Conservation (phyloP, 2,329 filamentous ascomycete species). For the Fusarium citri region DNA sequence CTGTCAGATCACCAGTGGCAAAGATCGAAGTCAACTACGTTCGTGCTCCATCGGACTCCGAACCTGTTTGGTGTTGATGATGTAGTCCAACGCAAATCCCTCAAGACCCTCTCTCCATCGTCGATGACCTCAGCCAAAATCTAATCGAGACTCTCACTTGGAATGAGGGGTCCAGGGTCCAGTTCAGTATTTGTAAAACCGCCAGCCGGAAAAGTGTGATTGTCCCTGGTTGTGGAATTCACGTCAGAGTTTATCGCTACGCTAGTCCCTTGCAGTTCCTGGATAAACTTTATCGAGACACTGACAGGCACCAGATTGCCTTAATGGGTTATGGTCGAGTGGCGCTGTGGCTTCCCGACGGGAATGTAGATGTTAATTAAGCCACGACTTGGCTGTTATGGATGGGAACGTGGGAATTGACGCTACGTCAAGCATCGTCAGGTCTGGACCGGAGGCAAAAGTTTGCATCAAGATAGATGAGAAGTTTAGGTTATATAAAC, state of each 20-base stretch:
- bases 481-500: background rate
- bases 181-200: background rate
- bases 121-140: slow-evolving; percentile 1
- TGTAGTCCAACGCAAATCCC: background rate
- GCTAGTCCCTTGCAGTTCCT: background rate
- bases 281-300: slow-evolving; percentile 2
- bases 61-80: background rate
- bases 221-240: slow-evolving; percentile 21
- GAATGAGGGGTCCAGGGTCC: slow-evolving; percentile 6
- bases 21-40: background rate
- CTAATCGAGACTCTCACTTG: slow-evolving; percentile 7
- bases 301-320: accelerated
- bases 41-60: no score
- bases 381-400: slow-evolving; percentile 6
- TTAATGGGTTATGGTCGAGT: background rate
- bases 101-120: background rate
- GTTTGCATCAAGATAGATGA: no score
- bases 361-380: slow-evolving; percentile 6
- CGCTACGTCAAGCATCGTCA: slow-evolving; percentile 10
- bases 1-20: background rate
- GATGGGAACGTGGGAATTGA: background rate
- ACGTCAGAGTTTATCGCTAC: background rate
- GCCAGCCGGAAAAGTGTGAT: slow-evolving; percentile 2
- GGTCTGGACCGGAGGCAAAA: background rate
- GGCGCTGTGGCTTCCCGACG: slow-evolving; percentile 3